Conservation (phyloP, 1,139 yeast species). For the Yamadazyma buinensis region DNA sequence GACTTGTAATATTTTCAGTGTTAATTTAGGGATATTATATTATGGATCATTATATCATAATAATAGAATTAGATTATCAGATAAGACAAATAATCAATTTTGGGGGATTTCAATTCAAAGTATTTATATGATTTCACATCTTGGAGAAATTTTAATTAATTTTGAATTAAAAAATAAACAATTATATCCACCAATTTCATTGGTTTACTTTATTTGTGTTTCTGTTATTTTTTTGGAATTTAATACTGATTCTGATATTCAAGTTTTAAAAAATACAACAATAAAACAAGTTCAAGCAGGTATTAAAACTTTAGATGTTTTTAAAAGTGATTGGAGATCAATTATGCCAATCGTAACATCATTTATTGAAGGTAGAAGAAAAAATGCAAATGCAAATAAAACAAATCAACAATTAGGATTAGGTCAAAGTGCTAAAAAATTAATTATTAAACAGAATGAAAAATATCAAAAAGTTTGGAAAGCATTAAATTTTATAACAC, state of each 20-base stretch:
- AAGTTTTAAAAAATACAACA: slow-evolving; percentile 13
- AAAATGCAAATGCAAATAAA: neutral
- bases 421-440: slow-evolving; percentile 7
- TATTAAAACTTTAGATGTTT: slow-evolving; percentile 10
- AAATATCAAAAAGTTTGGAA: slow-evolving; percentile 7
- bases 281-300: slow-evolving; percentile 11
- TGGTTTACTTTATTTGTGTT: slow-evolving; percentile 12
- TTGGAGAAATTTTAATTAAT: slow-evolving; percentile 5
- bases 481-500: slow-evolving; percentile 4
- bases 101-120: slow-evolving; percentile 84
- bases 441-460: slow-evolving; percentile 10
- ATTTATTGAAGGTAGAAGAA: slow-evolving; percentile 7
- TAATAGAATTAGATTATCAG: slow-evolving; percentile 62
- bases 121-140: slow-evolving; percentile 62
- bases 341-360: slow-evolving; percentile 11
- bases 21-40: slow-evolving; percentile 63
- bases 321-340: slow-evolving; percentile 15
- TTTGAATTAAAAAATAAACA: slow-evolving; percentile 3
- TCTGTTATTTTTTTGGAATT: slow-evolving; percentile 13
- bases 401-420: slow-evolving; percentile 2
- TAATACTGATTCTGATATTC: slow-evolving; percentile 14
- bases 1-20: slow-evolving; percentile 51
- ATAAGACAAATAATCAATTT: slow-evolving; percentile 58
- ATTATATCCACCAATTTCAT: slow-evolving; percentile 9
- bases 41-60: slow-evolving; percentile 64